These are phyloP conservation scores for Mucor irregularis DNA, from an alignment of 371 early-diverging fungal genomes.

Conservation along the genomic window DNA sequence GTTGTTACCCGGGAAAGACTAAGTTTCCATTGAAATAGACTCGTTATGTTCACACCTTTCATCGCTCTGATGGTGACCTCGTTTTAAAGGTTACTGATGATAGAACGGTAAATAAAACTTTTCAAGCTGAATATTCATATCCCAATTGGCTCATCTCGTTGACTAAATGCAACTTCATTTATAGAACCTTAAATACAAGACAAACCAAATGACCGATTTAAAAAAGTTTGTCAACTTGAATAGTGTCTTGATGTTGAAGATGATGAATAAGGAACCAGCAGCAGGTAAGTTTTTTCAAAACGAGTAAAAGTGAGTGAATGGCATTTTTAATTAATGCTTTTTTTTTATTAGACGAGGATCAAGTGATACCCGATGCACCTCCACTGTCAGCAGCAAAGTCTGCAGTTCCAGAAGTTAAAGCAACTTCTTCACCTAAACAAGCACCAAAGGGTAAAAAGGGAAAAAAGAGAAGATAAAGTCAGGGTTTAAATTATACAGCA, in stretches of 20 bases:
- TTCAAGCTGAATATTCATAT: no score
- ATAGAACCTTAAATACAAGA: slow-evolving; percentile 70
- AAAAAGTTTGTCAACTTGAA: slow-evolving; percentile 74
- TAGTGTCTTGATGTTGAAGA: slow-evolving; percentile 64
- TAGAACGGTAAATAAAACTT: slow-evolving; percentile 48
- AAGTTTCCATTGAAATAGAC: slow-evolving; percentile 44
- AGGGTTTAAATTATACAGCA: background rate
- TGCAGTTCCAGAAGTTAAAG: slow-evolving; percentile 11
- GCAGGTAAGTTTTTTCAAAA: slow-evolving; percentile 13
- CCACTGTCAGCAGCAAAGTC: slow-evolving; percentile 11
- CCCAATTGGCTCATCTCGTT: no score
- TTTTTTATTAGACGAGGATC: slow-evolving; percentile 12
- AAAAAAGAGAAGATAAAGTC: slow-evolving; percentile 26
- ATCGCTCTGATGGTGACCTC: slow-evolving; percentile 71
- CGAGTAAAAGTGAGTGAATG: background rate
- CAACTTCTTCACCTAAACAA: slow-evolving; percentile 21
- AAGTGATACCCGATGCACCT: slow-evolving; percentile 21
- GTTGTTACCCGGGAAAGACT: background rate
- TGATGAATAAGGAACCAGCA: slow-evolving; percentile 60
- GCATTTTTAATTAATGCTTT: no score
- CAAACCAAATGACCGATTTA: slow-evolving; percentile 71
- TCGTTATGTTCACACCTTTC: slow-evolving; percentile 70
- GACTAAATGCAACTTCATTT: background rate
- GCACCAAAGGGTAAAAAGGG: slow-evolving; percentile 27
- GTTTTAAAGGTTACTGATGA: slow-evolving; percentile 77